Evolutionary conservation across 495 filamentous ascomycete species (phyloP), one percentile per base, ranked within the genome.

Genomic region (Symbiotaphrina buchneri): DNA sequence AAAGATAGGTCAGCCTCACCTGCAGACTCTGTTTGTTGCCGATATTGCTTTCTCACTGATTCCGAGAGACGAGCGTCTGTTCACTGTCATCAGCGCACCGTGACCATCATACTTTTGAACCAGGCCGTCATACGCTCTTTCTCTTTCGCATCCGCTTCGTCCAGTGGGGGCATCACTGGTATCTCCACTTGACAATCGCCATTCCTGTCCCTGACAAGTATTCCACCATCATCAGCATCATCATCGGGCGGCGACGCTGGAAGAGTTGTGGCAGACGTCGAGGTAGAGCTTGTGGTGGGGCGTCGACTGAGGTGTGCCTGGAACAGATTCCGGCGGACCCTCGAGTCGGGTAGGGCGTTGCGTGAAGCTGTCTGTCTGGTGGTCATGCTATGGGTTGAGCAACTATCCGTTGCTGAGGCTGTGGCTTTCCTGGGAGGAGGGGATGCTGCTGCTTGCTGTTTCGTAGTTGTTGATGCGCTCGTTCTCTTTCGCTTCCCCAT

Each of bases 101-200:
- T n/a, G n/a, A n/a, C n/a, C n/a, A n/a, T n/a, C 2, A 15, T 24
- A 10, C 30, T 7, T 28, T n/a, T 8, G 11, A 17, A n/a, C n/a
- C 28, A 27, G 10, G 30, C 17, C 1, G 6, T 4, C 33, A n/a
- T 36, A 32, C 7, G 30, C 33, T 25, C 45, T 49, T 16, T 37
- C 55, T 41, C 67, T 67, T 17, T 68, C 62, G 0, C 55, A 49
- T 72, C 61, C 19, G 60, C 45, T 28, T 58, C 48, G 15, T 62
- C 49, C 16, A 61, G 46, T 17, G 48, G 41, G 27, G 55, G 60
- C n/a, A 63, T 33, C 1, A 63, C 48, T 2, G 74, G 76, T 32
- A 78, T 65, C 31, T 67, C 68, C n/a, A 84, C 44, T 40, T 74
- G 67, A 38, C 76, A 73, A 31, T 68, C 63, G 25, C 82, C 82